These are phyloP conservation scores for Nicotiana sylvestris DNA, from an alignment of 257 asterid species.

Conservation along the genomic window DNA sequence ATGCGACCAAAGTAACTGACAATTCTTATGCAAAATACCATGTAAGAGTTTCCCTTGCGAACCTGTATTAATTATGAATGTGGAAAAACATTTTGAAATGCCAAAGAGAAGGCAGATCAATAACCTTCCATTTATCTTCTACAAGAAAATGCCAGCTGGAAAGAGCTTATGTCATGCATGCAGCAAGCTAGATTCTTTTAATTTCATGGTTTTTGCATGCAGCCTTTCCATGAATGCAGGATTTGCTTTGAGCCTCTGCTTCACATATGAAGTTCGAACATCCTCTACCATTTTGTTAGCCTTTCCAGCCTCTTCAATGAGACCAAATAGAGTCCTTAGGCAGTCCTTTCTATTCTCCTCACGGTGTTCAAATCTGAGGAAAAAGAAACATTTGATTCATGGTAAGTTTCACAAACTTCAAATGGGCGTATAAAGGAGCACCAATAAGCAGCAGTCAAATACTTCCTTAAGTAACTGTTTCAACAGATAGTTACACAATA, in stretches of 20 bases:
- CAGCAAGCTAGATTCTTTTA: slow-evolving; percentile 20
- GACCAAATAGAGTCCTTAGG: slow-evolving; percentile 64
- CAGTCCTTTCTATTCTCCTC: slow-evolving; percentile 97
- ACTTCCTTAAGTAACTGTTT: background rate
- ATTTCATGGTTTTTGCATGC: slow-evolving; percentile 42
- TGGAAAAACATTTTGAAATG: slow-evolving; percentile 4
- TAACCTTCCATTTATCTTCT: background rate
- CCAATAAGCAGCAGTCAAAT: background rate
- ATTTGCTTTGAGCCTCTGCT: slow-evolving; percentile 70
- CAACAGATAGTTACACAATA: background rate
- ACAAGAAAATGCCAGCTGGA: background rate
- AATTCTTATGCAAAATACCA: background rate
- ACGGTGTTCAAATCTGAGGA: slow-evolving; percentile 73
- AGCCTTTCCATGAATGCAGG: slow-evolving; percentile 75
- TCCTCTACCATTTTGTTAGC: slow-evolving; percentile 64
- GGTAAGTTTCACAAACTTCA: background rate
- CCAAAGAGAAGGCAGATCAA: background rate
- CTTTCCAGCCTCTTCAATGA: slow-evolving; percentile 81
- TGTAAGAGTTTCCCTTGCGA: background rate
- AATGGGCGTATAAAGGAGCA: background rate
- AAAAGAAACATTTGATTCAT: background rate
- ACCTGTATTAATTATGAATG: background rate
- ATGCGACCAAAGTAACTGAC: background rate
- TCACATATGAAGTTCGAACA: slow-evolving; percentile 52
- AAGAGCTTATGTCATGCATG: slow-evolving; percentile 22